These are phyloP conservation scores for Kurtzmaniella cleridarum DNA, from an alignment of 805 yeast genomes.

Conservation along the genomic window DNA sequence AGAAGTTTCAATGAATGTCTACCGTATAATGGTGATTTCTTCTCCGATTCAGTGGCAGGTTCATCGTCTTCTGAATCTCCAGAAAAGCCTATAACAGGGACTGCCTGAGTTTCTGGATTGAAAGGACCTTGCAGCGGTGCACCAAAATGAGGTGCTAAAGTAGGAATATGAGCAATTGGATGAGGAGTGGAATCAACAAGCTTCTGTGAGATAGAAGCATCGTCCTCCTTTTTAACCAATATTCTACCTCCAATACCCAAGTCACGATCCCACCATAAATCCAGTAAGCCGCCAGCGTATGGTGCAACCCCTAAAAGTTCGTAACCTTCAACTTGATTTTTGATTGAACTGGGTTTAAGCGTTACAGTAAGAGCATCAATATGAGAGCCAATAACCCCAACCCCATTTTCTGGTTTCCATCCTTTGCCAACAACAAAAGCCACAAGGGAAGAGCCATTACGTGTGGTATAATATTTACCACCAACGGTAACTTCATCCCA, in stretches of 20 bases:
- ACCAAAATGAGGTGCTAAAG: constrained; percentile 87
- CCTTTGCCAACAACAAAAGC: constrained; percentile 67
- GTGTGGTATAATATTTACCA: constrained; percentile 60
- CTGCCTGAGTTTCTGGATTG: constrained; percentile 70
- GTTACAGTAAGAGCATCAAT: constrained; percentile 65
- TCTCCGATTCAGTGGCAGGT: constrained; percentile 55
- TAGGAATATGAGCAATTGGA: constrained; percentile 77
- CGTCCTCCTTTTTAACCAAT: constrained; percentile 36
- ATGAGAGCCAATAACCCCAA: constrained; percentile 71
- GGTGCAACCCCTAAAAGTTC: constrained; percentile 80
- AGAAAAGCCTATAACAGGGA: constrained; percentile 67
- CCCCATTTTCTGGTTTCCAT: constrained; percentile 62
- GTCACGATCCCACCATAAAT: constrained; percentile 80
- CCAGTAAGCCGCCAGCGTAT: constrained; percentile 65
- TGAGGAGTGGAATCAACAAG: constrained; percentile 56
- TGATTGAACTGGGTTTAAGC: constrained; percentile 68
- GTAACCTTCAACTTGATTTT: constrained; percentile 62
- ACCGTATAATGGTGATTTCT: constrained; percentile 58
- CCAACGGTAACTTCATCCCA: constrained; percentile 41
- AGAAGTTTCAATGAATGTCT: constrained; percentile 64
- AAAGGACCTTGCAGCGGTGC: constrained; percentile 61
- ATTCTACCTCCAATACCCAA: constrained; percentile 80
- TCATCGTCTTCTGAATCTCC: constrained; percentile 20
- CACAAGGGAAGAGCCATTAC: constrained; percentile 63
- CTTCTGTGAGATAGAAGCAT: constrained; percentile 32